Evolutionary conservation across 2,329 filamentous ascomycete genomes (phyloP), one percentile per base, ranked within the genome.

Genomic region (Fusarium udum): DNA sequence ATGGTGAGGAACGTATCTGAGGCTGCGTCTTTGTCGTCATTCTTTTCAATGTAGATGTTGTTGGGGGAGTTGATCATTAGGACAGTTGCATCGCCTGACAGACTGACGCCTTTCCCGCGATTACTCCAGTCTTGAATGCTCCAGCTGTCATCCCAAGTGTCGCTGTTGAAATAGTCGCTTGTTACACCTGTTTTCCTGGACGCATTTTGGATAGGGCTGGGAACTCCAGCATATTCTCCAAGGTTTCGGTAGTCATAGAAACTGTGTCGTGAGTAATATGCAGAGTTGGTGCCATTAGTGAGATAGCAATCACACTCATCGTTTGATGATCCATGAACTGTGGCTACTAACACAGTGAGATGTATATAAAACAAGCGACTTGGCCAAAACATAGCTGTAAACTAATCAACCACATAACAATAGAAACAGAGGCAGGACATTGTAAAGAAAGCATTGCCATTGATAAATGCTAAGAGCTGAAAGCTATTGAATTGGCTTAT

Each of bases 231-330:
- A 61, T 85, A 83, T 31, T 84, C 72, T 4, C 78, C 46, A 26
- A 86, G 82, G 43, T 78, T 79, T 51, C 86, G 81, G 71, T 87
- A 88, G 77, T 88, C 87, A 72, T 85, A 86, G 79, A 88, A 88
- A 42, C 78, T 74, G 75, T 87, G 87, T 24, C 81, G 78, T 24
- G 81, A 78, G 73, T 85, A 88, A 79, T 84, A 88, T 46, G 77
- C 75, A 31, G 81, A 77, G 48, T 80, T 81, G 18, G 82, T 83
- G 49, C 82, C 84, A 72, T 88, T 87, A 73, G 84, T 86, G 56
- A 85, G 77, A 72, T 83, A 89, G 75, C 87, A 88, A 63, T 81
- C 80, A 77, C 87, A 88, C 46, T 79, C 75, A 32, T 79, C 74
- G 58, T 83, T 55, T 51, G 67, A 61, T 45, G 61, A 67, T 49